These are phyloP conservation scores for Schizochytrium sp. DNA, from an alignment of 108 stramenopile species.

Conservation along the genomic window DNA sequence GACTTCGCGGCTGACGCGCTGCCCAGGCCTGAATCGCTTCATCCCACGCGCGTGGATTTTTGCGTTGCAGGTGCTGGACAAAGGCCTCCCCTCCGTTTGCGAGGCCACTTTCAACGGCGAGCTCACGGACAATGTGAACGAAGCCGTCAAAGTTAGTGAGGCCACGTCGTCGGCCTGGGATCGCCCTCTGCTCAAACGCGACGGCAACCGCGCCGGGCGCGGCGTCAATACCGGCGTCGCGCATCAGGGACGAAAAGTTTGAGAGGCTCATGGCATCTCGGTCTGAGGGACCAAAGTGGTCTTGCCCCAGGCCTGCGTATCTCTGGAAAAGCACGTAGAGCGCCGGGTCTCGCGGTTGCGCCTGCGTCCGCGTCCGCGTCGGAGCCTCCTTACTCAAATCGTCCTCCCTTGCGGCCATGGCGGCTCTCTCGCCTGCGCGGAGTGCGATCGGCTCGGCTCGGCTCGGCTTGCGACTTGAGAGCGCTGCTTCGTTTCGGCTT, in stretches of 20 bases:
- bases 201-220: neutral
- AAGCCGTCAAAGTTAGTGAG: neutral
- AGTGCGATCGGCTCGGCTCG: too few relatives aligned
- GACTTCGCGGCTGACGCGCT: neutral
- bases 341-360: neutral
- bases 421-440: too few relatives aligned
- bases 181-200: neutral
- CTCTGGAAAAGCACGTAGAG: neutral
- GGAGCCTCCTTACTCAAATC: too few relatives aligned
- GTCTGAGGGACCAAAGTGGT: neutral
- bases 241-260: neutral
- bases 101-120: neutral
- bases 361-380: too few relatives aligned
- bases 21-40: neutral
- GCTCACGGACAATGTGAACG: neutral
- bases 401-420: too few relatives aligned
- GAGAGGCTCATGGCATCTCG: neutral
- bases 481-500: too few relatives aligned
- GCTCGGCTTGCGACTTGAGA: too few relatives aligned
- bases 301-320: neutral
- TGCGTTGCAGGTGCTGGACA: neutral
- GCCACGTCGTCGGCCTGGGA: neutral
- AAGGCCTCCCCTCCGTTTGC: neutral
- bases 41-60: neutral
- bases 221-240: neutral